Conservation (phyloP, 306 rosid genomes). For the Castanea crenata region DNA sequence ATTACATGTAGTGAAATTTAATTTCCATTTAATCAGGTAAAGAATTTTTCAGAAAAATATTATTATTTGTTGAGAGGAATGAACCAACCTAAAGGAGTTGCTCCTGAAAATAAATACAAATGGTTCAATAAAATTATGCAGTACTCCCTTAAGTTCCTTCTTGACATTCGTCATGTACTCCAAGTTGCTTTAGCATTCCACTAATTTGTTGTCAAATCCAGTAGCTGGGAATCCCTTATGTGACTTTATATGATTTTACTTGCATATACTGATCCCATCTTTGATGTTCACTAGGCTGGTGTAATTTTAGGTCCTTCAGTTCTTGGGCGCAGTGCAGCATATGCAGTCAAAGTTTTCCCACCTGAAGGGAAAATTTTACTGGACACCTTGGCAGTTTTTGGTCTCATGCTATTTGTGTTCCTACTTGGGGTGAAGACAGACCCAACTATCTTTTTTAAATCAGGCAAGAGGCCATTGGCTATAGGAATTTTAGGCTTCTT, state of each 20-base stretch:
- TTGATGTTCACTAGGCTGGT: constrained; percentile 50
- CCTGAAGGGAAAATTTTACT: constrained; percentile 35
- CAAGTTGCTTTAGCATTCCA: no score
- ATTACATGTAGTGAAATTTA: no score
- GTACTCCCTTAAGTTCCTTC: background rate
- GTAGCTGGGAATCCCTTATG: background rate
- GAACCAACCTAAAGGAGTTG: no score
- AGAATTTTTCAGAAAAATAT: no score
- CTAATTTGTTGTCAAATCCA: background rate
- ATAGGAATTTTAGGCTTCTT: constrained; percentile 43
- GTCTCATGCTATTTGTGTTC: constrained; percentile 53
- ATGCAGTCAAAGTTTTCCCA: constrained; percentile 49
- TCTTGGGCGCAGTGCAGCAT: constrained; percentile 42
- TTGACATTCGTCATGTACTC: background rate
- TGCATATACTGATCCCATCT: constrained; percentile 1
- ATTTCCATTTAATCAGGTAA: no score
- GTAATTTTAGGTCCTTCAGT: constrained; percentile 65
- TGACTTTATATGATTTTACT: background rate
- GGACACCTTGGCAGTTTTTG: constrained; percentile 53
- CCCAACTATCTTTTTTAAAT: constrained; percentile 31
- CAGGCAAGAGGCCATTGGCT: constrained; percentile 37
- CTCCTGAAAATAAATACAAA: no score
- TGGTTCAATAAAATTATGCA: background rate
- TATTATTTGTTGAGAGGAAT: no score
- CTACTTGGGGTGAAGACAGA: constrained; percentile 54